These are phyloP conservation scores for Heterobasidion parviporum DNA, from an alignment of 1,284 basidiomycete genomes.

Conservation along the genomic window DNA sequence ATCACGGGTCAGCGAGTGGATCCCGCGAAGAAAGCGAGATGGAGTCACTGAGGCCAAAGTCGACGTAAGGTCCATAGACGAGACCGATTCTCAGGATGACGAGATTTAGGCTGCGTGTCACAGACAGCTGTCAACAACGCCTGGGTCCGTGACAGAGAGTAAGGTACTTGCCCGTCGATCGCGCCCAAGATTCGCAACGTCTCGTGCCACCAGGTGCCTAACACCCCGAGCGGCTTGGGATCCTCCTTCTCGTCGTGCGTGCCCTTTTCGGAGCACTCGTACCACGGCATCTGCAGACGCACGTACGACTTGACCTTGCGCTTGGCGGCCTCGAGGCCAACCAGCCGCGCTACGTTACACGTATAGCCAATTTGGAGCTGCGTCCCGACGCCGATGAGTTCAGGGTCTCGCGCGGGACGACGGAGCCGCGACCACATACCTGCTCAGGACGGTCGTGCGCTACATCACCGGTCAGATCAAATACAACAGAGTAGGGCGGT, in stretches of 20 bases:
- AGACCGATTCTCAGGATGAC: constrained; percentile 69
- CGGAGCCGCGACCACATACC: constrained; percentile 29
- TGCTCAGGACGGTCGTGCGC: constrained; percentile 72
- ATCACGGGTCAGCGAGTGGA: background rate
- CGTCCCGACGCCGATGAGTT: background rate
- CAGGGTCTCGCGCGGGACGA: background rate
- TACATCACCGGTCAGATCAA: constrained; percentile 79
- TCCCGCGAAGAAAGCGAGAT: constrained; percentile 4
- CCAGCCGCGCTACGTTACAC: constrained; percentile 58
- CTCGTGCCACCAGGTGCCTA: constrained; percentile 90
- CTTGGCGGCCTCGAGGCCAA: constrained; percentile 62
- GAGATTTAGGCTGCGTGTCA: constrained; percentile 57
- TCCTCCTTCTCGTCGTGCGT: constrained; percentile 68
- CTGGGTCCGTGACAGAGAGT: background rate
- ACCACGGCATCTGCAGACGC: constrained; percentile 76
- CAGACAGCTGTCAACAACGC: background rate
- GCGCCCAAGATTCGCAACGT: constrained; percentile 67
- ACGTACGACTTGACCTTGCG: constrained; percentile 71
- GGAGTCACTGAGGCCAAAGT: constrained; percentile 54
- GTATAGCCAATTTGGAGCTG: constrained; percentile 77
- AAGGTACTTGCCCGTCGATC: constrained; percentile 52
- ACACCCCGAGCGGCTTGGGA: constrained; percentile 61
- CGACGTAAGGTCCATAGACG: constrained; percentile 69
- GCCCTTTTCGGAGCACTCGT: constrained; percentile 67
- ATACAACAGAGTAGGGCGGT: constrained; percentile 63